A percentile compares a stretch with the other conserved stretches of the same genome.
These are phyloP conservation scores for Colletotrichum trifolii DNA, from an alignment of 2,329 filamentous ascomycete species.

Conservation along the genomic window DNA sequence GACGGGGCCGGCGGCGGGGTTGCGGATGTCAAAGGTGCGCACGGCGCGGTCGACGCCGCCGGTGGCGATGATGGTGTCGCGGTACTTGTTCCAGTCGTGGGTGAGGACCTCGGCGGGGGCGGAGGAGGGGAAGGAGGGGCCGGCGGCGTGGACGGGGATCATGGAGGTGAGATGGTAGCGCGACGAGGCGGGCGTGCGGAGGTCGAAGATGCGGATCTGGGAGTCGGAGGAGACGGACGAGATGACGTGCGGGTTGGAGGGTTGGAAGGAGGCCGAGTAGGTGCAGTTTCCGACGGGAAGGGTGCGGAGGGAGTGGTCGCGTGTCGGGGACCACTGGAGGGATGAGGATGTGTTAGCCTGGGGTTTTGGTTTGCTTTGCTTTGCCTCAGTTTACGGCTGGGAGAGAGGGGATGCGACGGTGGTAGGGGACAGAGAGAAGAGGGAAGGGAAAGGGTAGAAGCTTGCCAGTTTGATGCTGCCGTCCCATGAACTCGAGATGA, in stretches of 20 bases:
- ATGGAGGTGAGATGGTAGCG: slow-evolving; percentile 87
- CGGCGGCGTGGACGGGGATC: slow-evolving; percentile 83
- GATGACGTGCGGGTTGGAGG: slow-evolving; percentile 85
- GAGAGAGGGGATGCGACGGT: no score
- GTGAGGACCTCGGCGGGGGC: slow-evolving; percentile 84
- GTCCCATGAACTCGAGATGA: slow-evolving; percentile 94
- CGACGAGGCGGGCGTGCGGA: slow-evolving; percentile 85
- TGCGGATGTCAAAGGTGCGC: slow-evolving; percentile 90
- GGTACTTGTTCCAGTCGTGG: slow-evolving; percentile 99
- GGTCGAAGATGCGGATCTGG: slow-evolving; percentile 89
- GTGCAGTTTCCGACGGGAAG: slow-evolving; percentile 94
- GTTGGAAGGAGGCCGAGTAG: slow-evolving; percentile 91
- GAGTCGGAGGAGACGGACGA: slow-evolving; percentile 91
- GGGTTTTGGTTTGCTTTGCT: not conserved
- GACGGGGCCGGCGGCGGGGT: slow-evolving; percentile 77
- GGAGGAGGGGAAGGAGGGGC: slow-evolving; percentile 55
- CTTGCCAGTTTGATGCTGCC: slow-evolving; percentile 88
- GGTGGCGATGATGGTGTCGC: slow-evolving; percentile 83
- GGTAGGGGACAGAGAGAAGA: not conserved
- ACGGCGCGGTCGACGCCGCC: slow-evolving; percentile 90
- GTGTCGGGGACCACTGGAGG: slow-evolving; percentile 82
- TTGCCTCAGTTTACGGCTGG: not conserved
- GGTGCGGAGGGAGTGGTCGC: slow-evolving; percentile 80
- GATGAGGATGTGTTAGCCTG: not conserved
- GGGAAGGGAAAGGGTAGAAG: not conserved